Evolutionary conservation across 306 rosid genomes (phyloP), one percentile per base, ranked within the genome.

Genomic region (Gillenia trifoliata): DNA sequence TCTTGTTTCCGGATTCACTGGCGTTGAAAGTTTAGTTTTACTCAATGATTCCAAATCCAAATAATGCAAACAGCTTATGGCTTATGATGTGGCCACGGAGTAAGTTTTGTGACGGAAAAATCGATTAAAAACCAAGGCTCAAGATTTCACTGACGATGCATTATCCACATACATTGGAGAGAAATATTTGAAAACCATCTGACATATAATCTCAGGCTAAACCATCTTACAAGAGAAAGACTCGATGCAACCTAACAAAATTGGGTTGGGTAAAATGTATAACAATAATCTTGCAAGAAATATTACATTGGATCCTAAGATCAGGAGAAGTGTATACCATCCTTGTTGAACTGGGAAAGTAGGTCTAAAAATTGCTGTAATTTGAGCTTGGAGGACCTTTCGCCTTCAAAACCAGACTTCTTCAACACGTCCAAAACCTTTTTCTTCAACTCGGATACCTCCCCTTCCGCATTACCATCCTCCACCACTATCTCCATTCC

Each of bases 351-450:
- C 80, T 88, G 77, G 56, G 97, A 83, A 49, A 91, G 97, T 50
- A 93, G 65, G 73, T 88, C 88, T 25, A 88, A 71, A 72, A 93
- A 91, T 78, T 91, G 97, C 33, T 90, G 92, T 43, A 93, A 75
- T 4, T 88, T 81, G 77, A 93, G 89, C 82, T 93, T 93, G 56
- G 98, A 93, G 0, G 98, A 88, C 73, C 97, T 89, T 80, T 93
- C 88, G 17, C 90, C 96, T 83, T 89, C 97, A 41, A 88, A 93
- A 86, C 85, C 94, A 64, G 92, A 91, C 71, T 91, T 97, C 77
- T 83, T 91, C 38, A 91, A 69, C 70, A 93, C 94, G 9, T 61
- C 75, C 75, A 89, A 68, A 17, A 93, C 94, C 85, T 86, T 91
- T 28, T 73, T 64, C 80, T 93, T 91, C 79, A 91, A 93, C 72